Base-by-base conservation (phyloP, 306 rosid genomes). In the Lathyrus sativus region DNA sequence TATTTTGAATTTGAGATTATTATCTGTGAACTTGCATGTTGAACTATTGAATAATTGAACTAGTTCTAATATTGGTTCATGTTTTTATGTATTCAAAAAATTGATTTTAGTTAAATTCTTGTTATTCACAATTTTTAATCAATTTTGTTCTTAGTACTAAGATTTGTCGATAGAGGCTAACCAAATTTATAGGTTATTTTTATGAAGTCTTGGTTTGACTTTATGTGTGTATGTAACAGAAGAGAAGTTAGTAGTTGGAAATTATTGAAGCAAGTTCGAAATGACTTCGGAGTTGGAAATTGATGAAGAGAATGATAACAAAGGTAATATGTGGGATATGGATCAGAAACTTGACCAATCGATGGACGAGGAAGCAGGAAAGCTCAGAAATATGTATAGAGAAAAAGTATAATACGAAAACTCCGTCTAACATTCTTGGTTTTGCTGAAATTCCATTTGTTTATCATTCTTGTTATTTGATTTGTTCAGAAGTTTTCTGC, bases 321-420 rank as follows among this genome's bases (percentile, higher is more conserved):
- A 59, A 76, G 98, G 96, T 42, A 83, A 87, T 44, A 91, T 91
- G 92, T 91, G 96, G 98, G 90, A 54, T 85, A 82, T 91, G 80
- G 90, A 89, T 55, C 93, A 85, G 83, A 91, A 85, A 83, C 81
- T 91, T 14, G 98, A 91, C 67, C 90, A 91, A 66, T 84, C 98
- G 58, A 91, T 91, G 98, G 98, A 91, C 57, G 96, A 84, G 76
- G 98, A 91, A 75, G 98, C 86, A 10, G 90, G 84, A 31, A 87
- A 77, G 81, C 92, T 91, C 7, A 82, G 84, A 70, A 91, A 75
- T 73, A 87, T 89, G 98, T 91, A 85, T 86, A 91, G 83, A 68
- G 98, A 91, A 81, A 91, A 91, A 74, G 98, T 91, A 79, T 6
- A 58, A 26, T 55, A 11, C 45, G 54, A 19, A 49, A 50, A 50